These are phyloP conservation scores for Trichoderma aggressivum DNA, from an alignment of 2,329 filamentous ascomycete species.

Conservation along the genomic window DNA sequence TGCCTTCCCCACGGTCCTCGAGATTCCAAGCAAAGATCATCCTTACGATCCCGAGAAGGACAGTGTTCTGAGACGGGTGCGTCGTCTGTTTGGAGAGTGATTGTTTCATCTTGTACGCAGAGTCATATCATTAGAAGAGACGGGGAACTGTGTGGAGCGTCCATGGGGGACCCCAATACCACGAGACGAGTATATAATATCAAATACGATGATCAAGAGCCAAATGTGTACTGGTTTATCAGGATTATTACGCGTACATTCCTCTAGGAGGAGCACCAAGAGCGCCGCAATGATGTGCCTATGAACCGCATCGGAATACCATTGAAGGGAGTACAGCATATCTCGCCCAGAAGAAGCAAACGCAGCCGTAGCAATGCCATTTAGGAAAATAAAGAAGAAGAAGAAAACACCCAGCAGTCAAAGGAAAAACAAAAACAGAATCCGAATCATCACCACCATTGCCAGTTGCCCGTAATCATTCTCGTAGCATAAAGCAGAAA, in stretches of 20 bases:
- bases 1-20: constrained; percentile 91
- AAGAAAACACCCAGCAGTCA: constrained; percentile 5
- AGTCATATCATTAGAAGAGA: not conserved
- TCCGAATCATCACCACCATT: not conserved
- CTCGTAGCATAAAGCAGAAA: not conserved
- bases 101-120: not conserved
- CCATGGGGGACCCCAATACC: not conserved
- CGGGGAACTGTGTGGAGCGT: not conserved
- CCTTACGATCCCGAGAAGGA: constrained; percentile 99
- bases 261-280: not conserved
- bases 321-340: not conserved
- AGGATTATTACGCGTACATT: not conserved
- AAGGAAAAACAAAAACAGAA: not conserved
- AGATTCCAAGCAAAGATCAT: constrained; percentile 98
- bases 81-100: constrained; percentile 65
- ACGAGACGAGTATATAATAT: not conserved
- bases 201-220: not conserved
- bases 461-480: not conserved
- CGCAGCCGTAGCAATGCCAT: constrained; percentile 6
- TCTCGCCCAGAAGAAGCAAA: constrained; percentile 4
- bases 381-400: not conserved
- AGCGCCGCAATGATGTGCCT: constrained; percentile 4
- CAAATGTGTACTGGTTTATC: not conserved
- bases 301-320: not conserved
- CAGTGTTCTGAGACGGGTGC: constrained; percentile 86